Conservation (phyloP, 139 green algal genomes). For the Zygnema cylindricum region DNA sequence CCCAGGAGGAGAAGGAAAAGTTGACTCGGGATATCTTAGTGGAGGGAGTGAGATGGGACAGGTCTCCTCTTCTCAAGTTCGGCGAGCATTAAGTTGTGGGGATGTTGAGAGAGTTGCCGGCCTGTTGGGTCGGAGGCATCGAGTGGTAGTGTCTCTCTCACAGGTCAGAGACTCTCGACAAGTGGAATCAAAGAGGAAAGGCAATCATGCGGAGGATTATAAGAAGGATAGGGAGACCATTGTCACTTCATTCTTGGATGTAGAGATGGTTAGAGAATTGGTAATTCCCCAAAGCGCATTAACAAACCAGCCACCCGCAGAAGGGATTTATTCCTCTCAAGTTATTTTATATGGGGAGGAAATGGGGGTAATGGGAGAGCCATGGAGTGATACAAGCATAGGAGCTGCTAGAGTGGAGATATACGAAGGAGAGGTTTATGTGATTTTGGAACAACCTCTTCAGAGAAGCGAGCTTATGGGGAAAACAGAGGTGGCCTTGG, state of each 20-base stretch:
- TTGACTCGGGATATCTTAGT: slow-evolving; percentile 3
- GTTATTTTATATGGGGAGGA: neutral
- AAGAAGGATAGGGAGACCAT: neutral
- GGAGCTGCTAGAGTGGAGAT: neutral
- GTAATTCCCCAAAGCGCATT: neutral
- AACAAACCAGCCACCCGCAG: neutral
- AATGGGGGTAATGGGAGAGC: neutral
- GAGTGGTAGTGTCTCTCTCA: neutral
- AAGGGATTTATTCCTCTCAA: neutral
- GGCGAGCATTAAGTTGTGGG: slow-evolving; percentile 15
- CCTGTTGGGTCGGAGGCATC: slow-evolving; percentile 30
- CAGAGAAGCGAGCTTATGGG: neutral
- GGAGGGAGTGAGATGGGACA: neutral
- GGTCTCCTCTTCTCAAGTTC: slow-evolving; percentile 48
- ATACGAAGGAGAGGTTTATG: neutral
- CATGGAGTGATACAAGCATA: neutral
- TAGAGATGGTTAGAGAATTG: neutral
- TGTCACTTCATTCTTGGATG: neutral
- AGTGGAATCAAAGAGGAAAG: neutral
- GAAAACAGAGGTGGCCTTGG: neutral
- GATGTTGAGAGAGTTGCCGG: slow-evolving; percentile 25
- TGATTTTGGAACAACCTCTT: neutral
- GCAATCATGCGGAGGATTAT: neutral
- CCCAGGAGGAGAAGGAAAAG: neutral
- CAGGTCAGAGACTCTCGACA: neutral